These are phyloP conservation scores for Rubroboletus satanas DNA, from an alignment of 768 basidiomycete genomes.

Conservation along the genomic window DNA sequence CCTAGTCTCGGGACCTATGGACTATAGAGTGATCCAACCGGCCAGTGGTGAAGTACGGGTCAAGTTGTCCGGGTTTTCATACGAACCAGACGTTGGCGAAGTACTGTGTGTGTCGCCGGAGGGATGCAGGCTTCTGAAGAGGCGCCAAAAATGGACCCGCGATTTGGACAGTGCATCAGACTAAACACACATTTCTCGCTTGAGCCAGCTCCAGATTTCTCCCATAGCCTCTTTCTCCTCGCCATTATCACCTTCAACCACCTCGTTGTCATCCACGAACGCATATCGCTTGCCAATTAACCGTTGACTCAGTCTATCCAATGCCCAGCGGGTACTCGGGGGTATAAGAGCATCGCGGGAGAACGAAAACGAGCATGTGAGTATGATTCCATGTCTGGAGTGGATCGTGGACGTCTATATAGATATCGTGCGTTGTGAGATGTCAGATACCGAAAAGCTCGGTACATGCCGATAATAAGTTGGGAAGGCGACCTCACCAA, in stretches of 20 bases:
- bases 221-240: not conserved
- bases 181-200: conserved; percentile 23
- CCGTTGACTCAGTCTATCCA: conserved; percentile 21
- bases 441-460: not conserved
- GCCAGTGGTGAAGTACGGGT: too few relatives aligned
- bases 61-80: not conserved
- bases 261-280: conserved; percentile 32
- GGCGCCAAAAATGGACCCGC: not conserved
- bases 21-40: too few relatives aligned
- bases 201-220: conserved; percentile 32
- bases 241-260: not conserved
- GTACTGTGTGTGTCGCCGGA: not conserved
- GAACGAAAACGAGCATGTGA: conserved; percentile 14
- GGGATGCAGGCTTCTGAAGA: not conserved
- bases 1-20: too few relatives aligned
- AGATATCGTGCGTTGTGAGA: not conserved
- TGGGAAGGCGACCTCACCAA: conserved; percentile 35
- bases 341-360: not conserved
- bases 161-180: not conserved
- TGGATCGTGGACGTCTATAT: not conserved
- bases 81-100: not conserved
- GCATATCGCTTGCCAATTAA: conserved; percentile 41
- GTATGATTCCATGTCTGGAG: not conserved
- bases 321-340: not conserved
- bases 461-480: not conserved